These are phyloP conservation scores for Ascochyta koolunga DNA, from an alignment of 2,329 filamentous ascomycete species.

Conservation along the genomic window DNA sequence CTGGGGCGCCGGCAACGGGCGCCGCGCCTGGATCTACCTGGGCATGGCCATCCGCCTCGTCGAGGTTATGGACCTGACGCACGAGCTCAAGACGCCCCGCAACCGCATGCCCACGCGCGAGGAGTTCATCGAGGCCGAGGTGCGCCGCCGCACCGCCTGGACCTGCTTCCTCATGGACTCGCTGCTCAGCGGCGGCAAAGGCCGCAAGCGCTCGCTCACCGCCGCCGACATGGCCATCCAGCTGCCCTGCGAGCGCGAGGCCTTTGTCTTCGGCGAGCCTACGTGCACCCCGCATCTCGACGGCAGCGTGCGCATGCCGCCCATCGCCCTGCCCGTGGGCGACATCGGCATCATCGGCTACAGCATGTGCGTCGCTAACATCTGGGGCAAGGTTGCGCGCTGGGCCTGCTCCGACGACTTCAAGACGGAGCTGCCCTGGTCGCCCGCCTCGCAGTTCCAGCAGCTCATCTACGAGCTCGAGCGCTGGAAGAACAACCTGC, in stretches of 20 bases:
- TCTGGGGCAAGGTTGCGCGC: conserved; percentile 50
- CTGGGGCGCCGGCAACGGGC: conserved; percentile 54
- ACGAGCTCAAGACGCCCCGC: conserved; percentile 40
- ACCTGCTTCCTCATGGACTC: conserved; percentile 53
- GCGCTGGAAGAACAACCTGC: conserved; percentile 45
- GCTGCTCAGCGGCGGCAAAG: conserved; percentile 49
- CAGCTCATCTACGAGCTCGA: conserved; percentile 44
- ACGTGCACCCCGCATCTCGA: conserved; percentile 45
- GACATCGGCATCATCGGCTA: conserved; percentile 49
- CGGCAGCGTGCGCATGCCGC: conserved; percentile 38
- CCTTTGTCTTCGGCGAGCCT: conserved; percentile 49
- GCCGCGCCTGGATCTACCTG: conserved; percentile 50
- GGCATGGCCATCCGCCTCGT: conserved; percentile 51
- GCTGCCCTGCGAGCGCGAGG: conserved; percentile 49
- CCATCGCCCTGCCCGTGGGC: conserved; percentile 35
- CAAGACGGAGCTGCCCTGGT: conserved; percentile 47
- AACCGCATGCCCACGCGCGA: conserved; percentile 44
- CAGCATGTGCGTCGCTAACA: conserved; percentile 49
- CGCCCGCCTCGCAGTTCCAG: conserved; percentile 44
- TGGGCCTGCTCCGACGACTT: conserved; percentile 49
- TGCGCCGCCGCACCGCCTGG: conserved; percentile 49
- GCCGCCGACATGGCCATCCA: conserved; percentile 48
- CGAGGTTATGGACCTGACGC: conserved; percentile 50
- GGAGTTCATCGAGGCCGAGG: conserved; percentile 51
- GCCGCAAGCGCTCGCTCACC: conserved; percentile 45